Percentiles rank a stretch among this genome's conserved stretches.
These are phyloP conservation scores for Linnemannia exigua DNA, from an alignment of 192 early-diverging fungal genomes.

Conservation along the genomic window DNA sequence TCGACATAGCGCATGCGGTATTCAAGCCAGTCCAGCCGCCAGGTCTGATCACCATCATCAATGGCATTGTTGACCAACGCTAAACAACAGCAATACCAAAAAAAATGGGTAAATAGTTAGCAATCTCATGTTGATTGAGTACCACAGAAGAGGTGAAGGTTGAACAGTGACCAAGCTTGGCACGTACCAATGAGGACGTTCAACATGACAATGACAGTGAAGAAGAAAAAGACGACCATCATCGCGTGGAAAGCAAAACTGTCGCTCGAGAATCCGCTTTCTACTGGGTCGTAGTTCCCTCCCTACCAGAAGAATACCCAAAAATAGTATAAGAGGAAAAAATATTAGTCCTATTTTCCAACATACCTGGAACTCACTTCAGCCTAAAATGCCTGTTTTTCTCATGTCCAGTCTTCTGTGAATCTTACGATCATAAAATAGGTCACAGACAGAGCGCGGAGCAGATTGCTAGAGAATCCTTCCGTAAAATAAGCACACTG, in stretches of 20 bases:
- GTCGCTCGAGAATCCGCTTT: not conserved
- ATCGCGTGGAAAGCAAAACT: not conserved
- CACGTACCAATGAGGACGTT: constrained; percentile 28
- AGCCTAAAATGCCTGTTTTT: not conserved
- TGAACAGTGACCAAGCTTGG: not conserved
- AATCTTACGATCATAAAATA: constrained; percentile 24
- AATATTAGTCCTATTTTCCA: not conserved
- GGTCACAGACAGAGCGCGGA: not conserved
- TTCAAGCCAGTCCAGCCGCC: constrained; percentile 3
- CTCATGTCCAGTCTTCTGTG: too few species aligned
- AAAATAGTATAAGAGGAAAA: not conserved
- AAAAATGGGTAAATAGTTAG: too few species aligned
- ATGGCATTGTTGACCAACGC: not conserved
- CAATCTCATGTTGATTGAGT: too few species aligned
- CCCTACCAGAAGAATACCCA: constrained; percentile 3
- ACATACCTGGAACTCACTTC: too few species aligned
- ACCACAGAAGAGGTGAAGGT: too few species aligned
- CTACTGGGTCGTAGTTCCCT: constrained; percentile 9
- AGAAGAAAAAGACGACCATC: constrained; percentile 17
- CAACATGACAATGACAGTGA: constrained; percentile 24
- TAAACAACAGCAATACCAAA: too few species aligned
- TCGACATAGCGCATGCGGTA: constrained; percentile 9
- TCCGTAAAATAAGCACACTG: too few species aligned
- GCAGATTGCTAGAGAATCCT: not conserved
- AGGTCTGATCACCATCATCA: not conserved